Evolutionary conservation across 495 filamentous ascomycete genomes (phyloP).

Genomic region (Trichoderma reesei): DNA sequence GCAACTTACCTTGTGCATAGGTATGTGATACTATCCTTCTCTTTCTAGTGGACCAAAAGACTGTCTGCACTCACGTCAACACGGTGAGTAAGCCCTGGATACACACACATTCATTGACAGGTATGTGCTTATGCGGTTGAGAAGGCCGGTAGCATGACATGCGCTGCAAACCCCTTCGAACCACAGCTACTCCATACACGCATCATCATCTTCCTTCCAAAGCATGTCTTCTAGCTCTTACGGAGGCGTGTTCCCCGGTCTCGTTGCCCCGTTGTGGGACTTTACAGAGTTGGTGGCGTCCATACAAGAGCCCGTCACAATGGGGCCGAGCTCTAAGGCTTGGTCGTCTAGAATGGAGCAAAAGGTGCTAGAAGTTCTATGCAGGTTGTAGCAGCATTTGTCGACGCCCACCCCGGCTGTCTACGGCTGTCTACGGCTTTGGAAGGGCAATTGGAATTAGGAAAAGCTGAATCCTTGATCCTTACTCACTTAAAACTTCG

Average conservation of each 20-base stretch:
- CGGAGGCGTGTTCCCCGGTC: too few relatives aligned
- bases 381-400: too few relatives aligned
- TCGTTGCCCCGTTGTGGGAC: background rate
- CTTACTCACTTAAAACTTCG: too few relatives aligned
- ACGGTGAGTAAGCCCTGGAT: too few relatives aligned
- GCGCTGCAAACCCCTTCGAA: background rate
- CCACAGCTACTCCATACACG: background rate
- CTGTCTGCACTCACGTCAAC: too few relatives aligned
- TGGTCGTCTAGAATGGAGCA: background rate
- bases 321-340: background rate
- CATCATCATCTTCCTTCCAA: too few relatives aligned
- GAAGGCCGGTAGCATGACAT: too few relatives aligned
- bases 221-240: too few relatives aligned
- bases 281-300: background rate
- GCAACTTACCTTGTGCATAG: background rate
- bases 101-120: too few relatives aligned
- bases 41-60: background rate
- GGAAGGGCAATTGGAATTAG: background rate
- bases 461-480: background rate
- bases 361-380: background rate
- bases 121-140: too few relatives aligned
- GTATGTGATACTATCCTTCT: background rate
- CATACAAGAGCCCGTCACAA: background rate
- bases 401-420: too few relatives aligned
- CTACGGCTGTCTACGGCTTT: background rate